These are phyloP conservation scores for Colletotrichum graminicola DNA, from an alignment of 2,329 filamentous ascomycete genomes.

Conservation along the genomic window DNA sequence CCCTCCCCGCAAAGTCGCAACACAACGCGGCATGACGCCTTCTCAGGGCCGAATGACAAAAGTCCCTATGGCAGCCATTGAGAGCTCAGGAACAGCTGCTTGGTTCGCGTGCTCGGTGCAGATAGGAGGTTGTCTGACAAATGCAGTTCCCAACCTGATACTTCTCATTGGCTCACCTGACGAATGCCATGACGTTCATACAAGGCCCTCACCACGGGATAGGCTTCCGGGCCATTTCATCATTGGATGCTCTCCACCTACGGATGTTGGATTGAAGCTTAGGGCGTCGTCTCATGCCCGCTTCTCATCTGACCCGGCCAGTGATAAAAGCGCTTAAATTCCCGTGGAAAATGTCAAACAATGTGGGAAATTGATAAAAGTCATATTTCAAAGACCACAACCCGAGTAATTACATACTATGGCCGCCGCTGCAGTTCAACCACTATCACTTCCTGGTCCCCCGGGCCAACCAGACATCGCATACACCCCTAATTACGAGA, in stretches of 20 bases:
- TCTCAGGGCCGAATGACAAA: conserved; percentile 22
- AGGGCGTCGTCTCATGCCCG: background rate
- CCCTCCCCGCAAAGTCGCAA: conserved; percentile 29
- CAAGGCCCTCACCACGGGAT: background rate
- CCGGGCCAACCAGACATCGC: conserved; percentile 69
- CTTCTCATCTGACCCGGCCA: too few species aligned
- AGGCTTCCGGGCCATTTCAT: background rate
- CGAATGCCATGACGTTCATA: background rate
- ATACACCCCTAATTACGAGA: conserved; percentile 66
- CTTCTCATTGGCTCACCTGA: background rate
- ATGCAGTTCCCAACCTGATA: background rate
- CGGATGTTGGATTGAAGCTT: background rate
- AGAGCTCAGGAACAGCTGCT: background rate
- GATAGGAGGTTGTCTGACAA: conserved; percentile 11
- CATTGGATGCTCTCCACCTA: conserved; percentile 1
- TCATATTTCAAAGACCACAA: background rate
- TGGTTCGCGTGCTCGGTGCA: background rate
- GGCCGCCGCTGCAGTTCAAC: conserved; percentile 43
- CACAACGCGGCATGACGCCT: conserved; percentile 26
- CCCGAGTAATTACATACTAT: conserved; percentile 40
- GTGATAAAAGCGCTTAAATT: background rate
- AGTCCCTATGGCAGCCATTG: background rate
- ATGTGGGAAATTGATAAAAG: too few species aligned
- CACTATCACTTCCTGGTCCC: conserved; percentile 43
- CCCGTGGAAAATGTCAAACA: background rate